Base-by-base conservation (phyloP, 2,329 filamentous ascomycete genomes). In the Fusarium continuum region DNA sequence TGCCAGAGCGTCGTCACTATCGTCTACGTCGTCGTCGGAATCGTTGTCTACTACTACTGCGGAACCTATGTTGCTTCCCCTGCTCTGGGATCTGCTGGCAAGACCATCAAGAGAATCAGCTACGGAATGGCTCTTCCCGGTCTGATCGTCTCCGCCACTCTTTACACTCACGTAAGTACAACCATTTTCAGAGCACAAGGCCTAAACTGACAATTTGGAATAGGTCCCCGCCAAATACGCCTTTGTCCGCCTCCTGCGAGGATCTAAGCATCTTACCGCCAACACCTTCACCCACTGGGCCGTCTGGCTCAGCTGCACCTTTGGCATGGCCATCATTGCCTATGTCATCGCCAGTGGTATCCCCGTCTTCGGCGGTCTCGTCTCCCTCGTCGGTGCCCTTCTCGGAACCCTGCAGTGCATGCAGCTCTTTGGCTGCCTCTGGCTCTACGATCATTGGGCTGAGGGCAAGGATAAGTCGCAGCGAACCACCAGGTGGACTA, bases 31-130 rank as follows among this genome's bases (percentile, higher is more conserved):
- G 56, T 72, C 5, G 73, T 79, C 5, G 72, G 72, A 8, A 63
- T 73, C 1, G 77, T 82, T 1, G 76, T 82, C 4, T 82, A 82
- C 71, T 76, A 77, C 49, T 82, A 73, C 66, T 81, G 78, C 60
- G 80, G 81, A 1, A 78, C 77, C 1, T 81, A 77, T 44, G 78
- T 83, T 2, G 77, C 80, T 0, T 81, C 79, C 0, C 81, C 80
- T 0, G 79, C 80, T n/a, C 75, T 83, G 5, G 81, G 80, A 8
- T 80, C 78, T 4, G 80, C 79, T 2, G 80, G 80, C 6, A 23
- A 47, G 2, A 57, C 68, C 1, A 70, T 80, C 46, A 82, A 82
- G 73, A 81, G 77, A 59, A 64, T 81, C 16, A 74, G 70, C 51
- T 83, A 83, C 45, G 80, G 78, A 2, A 45, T 75, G 0, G 72